Base-by-base conservation (phyloP, 2,329 filamentous ascomycete species). In the Trichoderma hamatum region DNA sequence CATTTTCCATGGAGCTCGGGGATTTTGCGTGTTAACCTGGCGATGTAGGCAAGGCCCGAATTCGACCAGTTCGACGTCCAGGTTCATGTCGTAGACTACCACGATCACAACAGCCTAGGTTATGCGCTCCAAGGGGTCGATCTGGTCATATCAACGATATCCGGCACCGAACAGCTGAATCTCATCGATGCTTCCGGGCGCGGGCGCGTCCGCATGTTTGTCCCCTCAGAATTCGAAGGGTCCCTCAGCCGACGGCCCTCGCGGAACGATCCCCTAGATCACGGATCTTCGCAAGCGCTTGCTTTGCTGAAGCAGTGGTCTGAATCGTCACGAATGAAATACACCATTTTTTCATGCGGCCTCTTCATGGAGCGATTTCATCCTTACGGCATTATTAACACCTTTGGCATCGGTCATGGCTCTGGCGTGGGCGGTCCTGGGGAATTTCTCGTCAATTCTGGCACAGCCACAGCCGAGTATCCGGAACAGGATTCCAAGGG, bases 201-300 rank as follows among this genome's bases (percentile, higher is more conserved):
- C 62, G 87, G 85, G 21, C 83, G 86, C 21, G 91, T 94, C 1
- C 84, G 86, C 19, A 85, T 88, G 43, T 94, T 94, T 74, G 88
- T 92, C 3, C 91, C 92, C 1, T 90, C 91, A 7, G 91, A 93
- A 73, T 94, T 93, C 73, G 90, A 93, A 79, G 91, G 91, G 1
- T 82, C 82, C 36, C 82, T 91, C 19, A 78, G 79, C 21, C 82
- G 85, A 55, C 83, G 90, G 60, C 84, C 85, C 1, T 74, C 81
- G 5, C 72, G 71, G 34, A 80, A 83, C 67, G 89, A 91, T 69
- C 84, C 88, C 2, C 80, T 92, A 28, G 89, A 92, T 76, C 86
- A 86, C 56, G 86, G 85, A 24, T 87, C 86, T 26, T 80, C 82
- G 13, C 81, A 83, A n/a, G 89, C 89, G 1, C 80, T 90, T 6